phyloP scores from a whole-genome alignment of 2,329 filamentous ascomycete genomes.

The Diplodia mutila region DNA sequence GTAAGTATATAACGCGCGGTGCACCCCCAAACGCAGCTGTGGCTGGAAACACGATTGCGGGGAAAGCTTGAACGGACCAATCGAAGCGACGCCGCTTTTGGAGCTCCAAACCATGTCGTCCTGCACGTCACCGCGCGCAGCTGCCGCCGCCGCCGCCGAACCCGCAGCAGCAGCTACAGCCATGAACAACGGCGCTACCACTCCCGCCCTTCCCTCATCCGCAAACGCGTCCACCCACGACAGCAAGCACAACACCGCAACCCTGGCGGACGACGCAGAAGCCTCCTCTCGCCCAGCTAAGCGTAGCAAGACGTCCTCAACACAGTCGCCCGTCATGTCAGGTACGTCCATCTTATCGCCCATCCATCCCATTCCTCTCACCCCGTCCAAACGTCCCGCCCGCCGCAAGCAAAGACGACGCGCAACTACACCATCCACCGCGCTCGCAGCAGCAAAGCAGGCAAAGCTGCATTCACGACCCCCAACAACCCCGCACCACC shows the following conservation, averaged over 20 bases:
- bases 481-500: neutral
- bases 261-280: constrained; percentile 22
- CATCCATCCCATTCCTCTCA: neutral
- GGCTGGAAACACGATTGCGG: neutral
- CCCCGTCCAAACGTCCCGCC: neutral
- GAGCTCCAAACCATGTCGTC: neutral
- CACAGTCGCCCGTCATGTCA: constrained; percentile 19
- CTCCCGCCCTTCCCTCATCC: neutral
- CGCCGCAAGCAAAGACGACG: neutral
- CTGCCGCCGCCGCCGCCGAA: constrained; percentile 1
- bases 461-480: neutral
- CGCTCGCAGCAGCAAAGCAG: neutral
- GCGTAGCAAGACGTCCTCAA: constrained; percentile 15
- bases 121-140: constrained; percentile 22
- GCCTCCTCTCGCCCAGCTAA: constrained; percentile 11
- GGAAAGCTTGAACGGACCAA: neutral
- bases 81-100: neutral
- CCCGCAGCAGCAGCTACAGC: constrained; percentile 1
- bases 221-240: neutral
- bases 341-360: constrained; percentile 5
- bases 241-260: constrained; percentile 19
- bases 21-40: neutral
- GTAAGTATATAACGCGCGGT: neutral
- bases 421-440: neutral
- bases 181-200: neutral